Base-by-base conservation (phyloP, 2,329 filamentous ascomycete genomes). In the Ophiostoma montium region DNA sequence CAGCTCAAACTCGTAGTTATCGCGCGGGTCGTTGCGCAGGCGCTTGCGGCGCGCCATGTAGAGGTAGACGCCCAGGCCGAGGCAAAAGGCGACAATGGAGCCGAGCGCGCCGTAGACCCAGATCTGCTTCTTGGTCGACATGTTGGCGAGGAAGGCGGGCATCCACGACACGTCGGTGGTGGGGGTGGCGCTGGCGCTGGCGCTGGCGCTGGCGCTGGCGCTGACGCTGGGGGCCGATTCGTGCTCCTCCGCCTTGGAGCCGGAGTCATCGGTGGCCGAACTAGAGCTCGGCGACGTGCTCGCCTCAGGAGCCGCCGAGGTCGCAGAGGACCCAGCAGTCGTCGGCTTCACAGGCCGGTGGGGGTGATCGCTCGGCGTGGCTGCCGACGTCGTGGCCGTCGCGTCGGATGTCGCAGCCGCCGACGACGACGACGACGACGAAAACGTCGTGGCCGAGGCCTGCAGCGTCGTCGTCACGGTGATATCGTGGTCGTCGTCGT, bases 1-100 rank as follows among this genome's bases (percentile, higher is more conserved):
- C 54, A 95, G 82, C 66, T 95, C 89, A 57, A 98, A 98, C 58
- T 95, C 90, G 64, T 95, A 96, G 61, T 83, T 82, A 59, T 90
- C 85, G 46, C 85, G 78, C 3, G 80, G 74, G 62, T 78, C 79
- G 64, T 85, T 87, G 57, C 79, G 79, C 23, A 86, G 74, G 36
- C 84, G 80, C 61, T 82, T 84, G 50, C 85, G 81, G 27, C 88
- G 81, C 39, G 88, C 84, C 50, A 90, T 69, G 64, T 78, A 86
- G 57, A 94, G 76, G 69, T 90, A 95, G 39, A 81, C 70, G n/a
- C 80, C 86, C 0, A 98, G 74, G 3, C 82, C 85, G 50, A 70
- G 66, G 63, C 89, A 89, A 70, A 98, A 98, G 46, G 84, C 69
- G 12, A 84, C 69, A 54, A 98, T 98, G 18, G 95, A 76, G n/a